Evolutionary conservation across 768 basidiomycete genomes (phyloP).

Genomic region (Albatrellus ellisii): DNA sequence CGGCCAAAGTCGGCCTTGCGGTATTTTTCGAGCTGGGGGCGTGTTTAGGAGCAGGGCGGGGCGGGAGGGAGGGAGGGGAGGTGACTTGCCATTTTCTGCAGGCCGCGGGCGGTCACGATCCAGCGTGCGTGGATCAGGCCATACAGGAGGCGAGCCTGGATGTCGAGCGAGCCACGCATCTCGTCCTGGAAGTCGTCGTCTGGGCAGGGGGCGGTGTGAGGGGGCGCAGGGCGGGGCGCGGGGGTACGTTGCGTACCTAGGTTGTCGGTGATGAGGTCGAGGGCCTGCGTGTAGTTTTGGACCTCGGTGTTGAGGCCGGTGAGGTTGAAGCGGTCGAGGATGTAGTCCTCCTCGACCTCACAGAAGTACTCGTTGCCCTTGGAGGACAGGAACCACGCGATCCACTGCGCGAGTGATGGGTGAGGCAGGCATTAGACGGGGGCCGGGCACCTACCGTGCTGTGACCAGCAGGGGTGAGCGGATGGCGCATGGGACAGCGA

Average conservation of each 20-base stretch:
- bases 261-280: constrained; percentile 94
- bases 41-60: not conserved
- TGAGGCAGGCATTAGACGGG: not conserved
- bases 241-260: constrained; percentile 60
- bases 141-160: constrained; percentile 86
- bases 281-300: constrained; percentile 83
- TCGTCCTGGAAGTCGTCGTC: constrained; percentile 96
- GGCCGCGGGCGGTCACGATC: constrained; percentile 89
- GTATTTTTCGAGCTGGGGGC: constrained; percentile 79
- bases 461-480: not conserved
- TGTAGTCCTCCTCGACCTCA: constrained; percentile 98
- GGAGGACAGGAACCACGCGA: constrained; percentile 93
- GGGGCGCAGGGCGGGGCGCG: not conserved
- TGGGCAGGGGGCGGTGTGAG: constrained; percentile 16
- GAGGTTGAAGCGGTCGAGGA: constrained; percentile 94
- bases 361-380: constrained; percentile 99
- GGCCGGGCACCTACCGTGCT: constrained; percentile 13
- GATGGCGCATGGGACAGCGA: not conserved
- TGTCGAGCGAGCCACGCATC: constrained; percentile 80
- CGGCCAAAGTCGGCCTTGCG: constrained; percentile 97
- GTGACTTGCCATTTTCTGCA: constrained; percentile 86
- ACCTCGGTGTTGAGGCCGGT: constrained; percentile 96
- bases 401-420: constrained; percentile 51
- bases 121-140: constrained; percentile 95
- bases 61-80: not conserved